Conservation (phyloP, 805 yeast species). For the Kregervanrija pseudodelftensis region DNA sequence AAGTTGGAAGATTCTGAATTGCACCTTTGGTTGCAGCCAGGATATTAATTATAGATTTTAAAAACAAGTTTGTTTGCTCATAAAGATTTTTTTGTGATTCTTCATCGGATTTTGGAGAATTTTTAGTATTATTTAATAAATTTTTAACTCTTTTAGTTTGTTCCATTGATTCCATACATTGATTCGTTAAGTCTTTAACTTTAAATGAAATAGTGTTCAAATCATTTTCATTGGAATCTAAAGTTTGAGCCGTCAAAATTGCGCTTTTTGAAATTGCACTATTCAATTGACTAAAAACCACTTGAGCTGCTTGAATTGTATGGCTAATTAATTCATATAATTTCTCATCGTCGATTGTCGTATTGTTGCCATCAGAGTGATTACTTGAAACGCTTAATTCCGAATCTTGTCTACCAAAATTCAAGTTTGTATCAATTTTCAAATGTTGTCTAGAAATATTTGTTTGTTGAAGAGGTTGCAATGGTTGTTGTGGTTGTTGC, state of each 20-base stretch:
- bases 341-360: conserved; percentile 21
- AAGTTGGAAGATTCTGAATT: conserved; percentile 71
- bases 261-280: conserved; percentile 63
- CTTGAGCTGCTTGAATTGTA: conserved; percentile 48
- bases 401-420: conserved; percentile 22
- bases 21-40: conserved; percentile 77
- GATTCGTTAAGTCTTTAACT: conserved; percentile 68
- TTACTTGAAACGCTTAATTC: conserved; percentile 18
- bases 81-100: conserved; percentile 64
- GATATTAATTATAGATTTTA: conserved; percentile 77
- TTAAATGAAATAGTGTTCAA: conserved; percentile 42
- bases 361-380: conserved; percentile 3
- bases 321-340: conserved; percentile 23
- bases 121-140: conserved; percentile 44
- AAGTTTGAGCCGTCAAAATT: conserved; percentile 37
- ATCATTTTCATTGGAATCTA: conserved; percentile 1
- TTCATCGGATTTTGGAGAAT: conserved; percentile 18
- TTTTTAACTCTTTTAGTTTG: conserved; percentile 59
- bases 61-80: conserved; percentile 77
- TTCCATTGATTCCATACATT: conserved; percentile 79
- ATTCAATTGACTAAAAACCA: conserved; percentile 70
- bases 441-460: conserved; percentile 15
- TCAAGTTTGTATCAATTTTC: conserved; percentile 18
- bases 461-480: conserved; percentile 4
- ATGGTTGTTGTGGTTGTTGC: background rate